Evolutionary conservation across 2,329 filamentous ascomycete species (phyloP).

Genomic region (Didymellaceae sp.): DNA sequence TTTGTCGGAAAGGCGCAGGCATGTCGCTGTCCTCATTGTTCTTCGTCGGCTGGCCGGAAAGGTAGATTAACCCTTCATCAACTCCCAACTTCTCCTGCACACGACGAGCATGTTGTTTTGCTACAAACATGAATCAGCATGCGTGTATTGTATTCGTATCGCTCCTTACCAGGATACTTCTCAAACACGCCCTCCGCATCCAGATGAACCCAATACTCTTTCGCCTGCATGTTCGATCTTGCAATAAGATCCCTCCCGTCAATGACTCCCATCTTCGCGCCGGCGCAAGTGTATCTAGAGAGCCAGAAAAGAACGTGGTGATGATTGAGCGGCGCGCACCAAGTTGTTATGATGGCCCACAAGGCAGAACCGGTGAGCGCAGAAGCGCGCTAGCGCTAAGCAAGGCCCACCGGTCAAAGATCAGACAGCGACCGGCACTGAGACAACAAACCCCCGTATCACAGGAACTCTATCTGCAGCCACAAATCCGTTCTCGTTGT

Average conservation of each 20-base stretch:
- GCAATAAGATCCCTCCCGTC: slow-evolving; percentile 38
- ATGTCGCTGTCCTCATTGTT: slow-evolving; percentile 66
- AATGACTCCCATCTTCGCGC: slow-evolving; percentile 31
- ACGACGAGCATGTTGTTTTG: slow-evolving; percentile 50
- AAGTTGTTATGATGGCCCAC: slow-evolving; percentile 13
- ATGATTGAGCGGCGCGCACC: slow-evolving; percentile 6
- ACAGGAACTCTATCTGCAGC: slow-evolving; percentile 10
- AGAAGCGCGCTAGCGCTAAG: slow-evolving; percentile 13
- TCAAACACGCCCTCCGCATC: slow-evolving; percentile 42
- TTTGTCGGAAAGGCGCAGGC: slow-evolving; percentile 62
- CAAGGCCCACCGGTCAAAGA: slow-evolving; percentile 14
- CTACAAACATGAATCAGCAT: slow-evolving; percentile 21
- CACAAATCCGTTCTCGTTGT: background rate
- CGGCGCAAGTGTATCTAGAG: slow-evolving; percentile 5
- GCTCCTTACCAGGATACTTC: slow-evolving; percentile 48
- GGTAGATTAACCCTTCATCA: slow-evolving; percentile 60
- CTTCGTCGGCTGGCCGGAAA: slow-evolving; percentile 58
- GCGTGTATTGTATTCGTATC: background rate
- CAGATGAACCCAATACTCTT: slow-evolving; percentile 47
- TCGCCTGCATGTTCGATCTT: slow-evolving; percentile 34
- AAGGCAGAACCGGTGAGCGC: slow-evolving; percentile 20
- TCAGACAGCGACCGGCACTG: slow-evolving; percentile 12
- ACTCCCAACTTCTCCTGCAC: slow-evolving; percentile 47
- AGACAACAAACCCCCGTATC: slow-evolving; percentile 9
- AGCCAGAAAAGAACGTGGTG: background rate